Conservation (phyloP, 148 eudicot genomes). For the Amaranthus palmeri region DNA sequence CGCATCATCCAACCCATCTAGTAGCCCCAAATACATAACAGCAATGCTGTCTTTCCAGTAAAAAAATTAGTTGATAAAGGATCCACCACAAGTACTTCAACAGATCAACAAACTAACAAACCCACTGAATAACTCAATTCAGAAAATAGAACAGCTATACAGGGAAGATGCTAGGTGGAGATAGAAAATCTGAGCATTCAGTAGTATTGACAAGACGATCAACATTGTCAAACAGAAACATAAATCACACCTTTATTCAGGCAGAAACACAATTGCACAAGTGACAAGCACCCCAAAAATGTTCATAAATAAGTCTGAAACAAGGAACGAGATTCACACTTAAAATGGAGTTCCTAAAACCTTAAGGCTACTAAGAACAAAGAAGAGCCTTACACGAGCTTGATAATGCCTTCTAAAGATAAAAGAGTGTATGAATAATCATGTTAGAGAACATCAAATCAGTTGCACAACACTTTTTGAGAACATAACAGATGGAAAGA, state of each 20-base stretch:
- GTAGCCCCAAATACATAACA: background rate
- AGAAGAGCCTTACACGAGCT: background rate
- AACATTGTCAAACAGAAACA: background rate
- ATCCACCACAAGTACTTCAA: background rate
- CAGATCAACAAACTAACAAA: background rate
- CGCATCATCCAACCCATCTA: slow-evolving; percentile 1
- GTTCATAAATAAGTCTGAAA: background rate
- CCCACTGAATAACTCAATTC: background rate
- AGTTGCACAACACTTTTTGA: background rate
- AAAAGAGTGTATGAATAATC: background rate
- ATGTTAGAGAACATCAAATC: background rate
- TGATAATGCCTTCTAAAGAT: background rate
- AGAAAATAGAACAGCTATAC: background rate
- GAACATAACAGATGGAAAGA: no score
- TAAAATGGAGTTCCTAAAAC: background rate
- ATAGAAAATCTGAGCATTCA: slow-evolving; percentile 1
- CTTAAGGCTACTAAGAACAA: background rate
- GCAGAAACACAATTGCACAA: background rate
- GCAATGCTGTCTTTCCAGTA: background rate
- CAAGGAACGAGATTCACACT: background rate
- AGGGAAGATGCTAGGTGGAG: background rate
- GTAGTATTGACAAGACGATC: background rate
- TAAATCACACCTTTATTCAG: background rate
- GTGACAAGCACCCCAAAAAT: background rate
- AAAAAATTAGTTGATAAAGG: background rate